A percentile compares a stretch with the other conserved stretches of the same genome.
phyloP scores from a whole-genome alignment of 805 yeast species.

The Kluyveromyces wickerhamii region DNA sequence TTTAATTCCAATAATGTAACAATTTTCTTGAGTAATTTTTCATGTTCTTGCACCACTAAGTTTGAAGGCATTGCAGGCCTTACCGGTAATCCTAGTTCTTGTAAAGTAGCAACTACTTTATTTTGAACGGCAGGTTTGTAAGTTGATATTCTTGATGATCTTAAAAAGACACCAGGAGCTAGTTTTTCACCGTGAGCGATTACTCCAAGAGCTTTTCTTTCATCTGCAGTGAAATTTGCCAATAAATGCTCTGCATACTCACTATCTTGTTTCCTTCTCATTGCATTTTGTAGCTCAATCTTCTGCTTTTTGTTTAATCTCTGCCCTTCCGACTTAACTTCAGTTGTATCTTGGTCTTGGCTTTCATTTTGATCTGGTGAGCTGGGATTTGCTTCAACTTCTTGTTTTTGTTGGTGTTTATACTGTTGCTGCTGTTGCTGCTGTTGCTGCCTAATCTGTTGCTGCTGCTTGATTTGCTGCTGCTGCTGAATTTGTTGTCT shows the following conservation, averaged over 20 bases:
- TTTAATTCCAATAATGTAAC: conserved; percentile 73
- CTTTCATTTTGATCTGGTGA: background rate
- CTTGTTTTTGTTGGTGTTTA: conserved; percentile 6
- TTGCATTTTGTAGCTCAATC: conserved; percentile 24
- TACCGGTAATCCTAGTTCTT: conserved; percentile 71
- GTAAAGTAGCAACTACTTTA: conserved; percentile 51
- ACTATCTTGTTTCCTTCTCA: conserved; percentile 26
- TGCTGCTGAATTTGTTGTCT: conserved; percentile 28
- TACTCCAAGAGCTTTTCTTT: conserved; percentile 80
- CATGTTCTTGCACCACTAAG: conserved; percentile 67
- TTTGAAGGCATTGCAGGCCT: conserved; percentile 87
- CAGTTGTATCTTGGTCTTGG: background rate
- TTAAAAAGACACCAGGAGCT: conserved; percentile 67
- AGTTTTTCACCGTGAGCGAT: conserved; percentile 67
- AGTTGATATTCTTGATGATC: conserved; percentile 72
- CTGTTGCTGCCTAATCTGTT: conserved; percentile 9
- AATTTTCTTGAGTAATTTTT: conserved; percentile 61
- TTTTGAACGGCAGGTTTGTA: conserved; percentile 70
- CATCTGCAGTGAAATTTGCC: conserved; percentile 53
- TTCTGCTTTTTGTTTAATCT: conserved; percentile 22
- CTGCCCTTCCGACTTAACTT: conserved; percentile 3
- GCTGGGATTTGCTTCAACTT: conserved; percentile 7
- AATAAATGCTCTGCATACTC: conserved; percentile 29
- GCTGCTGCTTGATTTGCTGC: conserved; percentile 18
- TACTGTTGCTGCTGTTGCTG: conserved; percentile 9